phyloP scores from a whole-genome alignment of 176 grass and related monocot species.

The Pontederia paniculata region DNA sequence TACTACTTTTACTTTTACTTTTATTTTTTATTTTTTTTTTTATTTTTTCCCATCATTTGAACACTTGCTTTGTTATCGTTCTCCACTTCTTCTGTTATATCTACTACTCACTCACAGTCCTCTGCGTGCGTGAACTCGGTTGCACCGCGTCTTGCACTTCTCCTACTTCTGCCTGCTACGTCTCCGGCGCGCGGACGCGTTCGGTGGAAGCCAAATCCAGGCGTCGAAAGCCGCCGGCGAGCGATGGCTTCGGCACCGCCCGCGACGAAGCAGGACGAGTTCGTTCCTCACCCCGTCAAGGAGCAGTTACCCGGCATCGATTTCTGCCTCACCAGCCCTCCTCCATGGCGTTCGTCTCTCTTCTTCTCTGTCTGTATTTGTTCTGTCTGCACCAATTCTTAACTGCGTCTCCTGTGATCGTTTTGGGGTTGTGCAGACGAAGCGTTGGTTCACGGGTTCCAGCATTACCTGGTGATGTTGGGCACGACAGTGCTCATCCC shows the following conservation, averaged over 20 bases:
- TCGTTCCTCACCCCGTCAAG: slow-evolving; percentile 34
- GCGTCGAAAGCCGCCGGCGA: not conserved
- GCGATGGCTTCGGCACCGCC: slow-evolving; percentile 9
- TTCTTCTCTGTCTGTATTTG: not conserved
- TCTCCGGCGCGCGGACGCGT: too few species aligned
- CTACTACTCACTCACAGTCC: too few species aligned
- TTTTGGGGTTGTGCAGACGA: slow-evolving; percentile 30
- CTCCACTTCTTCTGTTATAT: too few species aligned
- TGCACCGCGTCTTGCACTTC: too few species aligned
- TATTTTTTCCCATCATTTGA: too few species aligned
- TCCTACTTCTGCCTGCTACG: too few species aligned
- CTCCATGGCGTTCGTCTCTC: slow-evolving; percentile 57
- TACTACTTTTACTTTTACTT: too few species aligned
- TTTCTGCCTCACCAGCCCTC: slow-evolving; percentile 90
- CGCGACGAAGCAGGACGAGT: slow-evolving; percentile 40
- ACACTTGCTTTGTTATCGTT: too few species aligned
- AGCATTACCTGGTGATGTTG: slow-evolving; percentile 96
- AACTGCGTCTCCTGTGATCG: not conserved
- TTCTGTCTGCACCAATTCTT: not conserved
- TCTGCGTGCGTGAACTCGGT: too few species aligned
- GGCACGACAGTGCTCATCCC: slow-evolving; percentile 85
- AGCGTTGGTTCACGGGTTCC: slow-evolving; percentile 56
- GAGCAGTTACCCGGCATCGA: slow-evolving; percentile 71
- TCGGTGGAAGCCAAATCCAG: too few species aligned
- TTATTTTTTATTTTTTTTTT: too few species aligned